Base-by-base conservation (phyloP, 192 early-diverging fungal genomes). In the Entomortierella lignicola region DNA sequence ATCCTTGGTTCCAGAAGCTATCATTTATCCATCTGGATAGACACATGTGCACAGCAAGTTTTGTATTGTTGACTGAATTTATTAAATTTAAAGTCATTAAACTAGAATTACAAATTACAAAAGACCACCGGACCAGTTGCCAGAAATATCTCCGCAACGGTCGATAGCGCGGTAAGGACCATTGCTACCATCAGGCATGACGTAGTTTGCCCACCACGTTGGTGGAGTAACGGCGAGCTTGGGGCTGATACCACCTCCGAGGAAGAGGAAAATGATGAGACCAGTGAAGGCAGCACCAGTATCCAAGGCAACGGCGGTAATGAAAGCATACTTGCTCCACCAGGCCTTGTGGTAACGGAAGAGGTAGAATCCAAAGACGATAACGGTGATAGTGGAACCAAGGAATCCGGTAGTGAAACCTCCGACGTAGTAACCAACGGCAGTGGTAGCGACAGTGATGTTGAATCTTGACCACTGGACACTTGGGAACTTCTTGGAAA, bases 271-370 rank as follows among this genome's bases (percentile, higher is more conserved):
- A 20, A 88, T 41, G 53, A 84, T 55, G 54, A 85, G 72, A 10
- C 71, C 81, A 3, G 83, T 84, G 34, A 84, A 67, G 8, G 83
- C 79, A 7, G 87, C 71, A 15, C 89, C 90, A n/a, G 83, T 77
- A 71, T 91, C 92, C 51, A 90, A 55, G 20, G 87, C 90, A n/a
- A 89, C 88, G 4, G 85, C 84, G 8, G 90, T 48, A 23, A 93
- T 81, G 73, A 91, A 93, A 54, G 90, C 91, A 79, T 92, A 90
- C 61, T 87, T 90, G n/a, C 55, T 42, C 31, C 89, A 90, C 88
- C 88, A 89, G 0, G 57, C 34, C 39, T 83, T 74, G 54, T 73
- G 66, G 61, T 88, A 82, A 29, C 83, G 73, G 72, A 82, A 83
- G 20, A 90, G 51, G 34, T 63, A 83, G 47, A 55, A 86, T 75